Evolutionary conservation across 306 rosid species (phyloP).

Genomic region (Pyrus pyrifolia): DNA sequence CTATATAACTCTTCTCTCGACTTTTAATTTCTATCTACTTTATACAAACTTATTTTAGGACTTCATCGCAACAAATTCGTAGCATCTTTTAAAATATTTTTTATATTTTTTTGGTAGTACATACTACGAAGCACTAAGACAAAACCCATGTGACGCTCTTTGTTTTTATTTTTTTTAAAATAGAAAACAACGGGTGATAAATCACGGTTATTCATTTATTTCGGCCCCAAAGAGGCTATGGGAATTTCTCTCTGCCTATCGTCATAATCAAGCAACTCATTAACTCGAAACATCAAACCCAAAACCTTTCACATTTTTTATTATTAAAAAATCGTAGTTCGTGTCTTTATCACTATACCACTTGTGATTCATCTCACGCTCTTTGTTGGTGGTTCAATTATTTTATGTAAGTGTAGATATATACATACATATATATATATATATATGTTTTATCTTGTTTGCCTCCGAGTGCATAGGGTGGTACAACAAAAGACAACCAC

Average conservation of each 20-base stretch:
- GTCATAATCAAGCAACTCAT: too few species aligned
- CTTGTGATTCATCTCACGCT: neutral
- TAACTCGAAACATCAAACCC: fast-evolving
- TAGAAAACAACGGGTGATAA: fast-evolving
- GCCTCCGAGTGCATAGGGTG: neutral
- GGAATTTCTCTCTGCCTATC: too few species aligned
- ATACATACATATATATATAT: too few species aligned
- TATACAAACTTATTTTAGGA: too few species aligned
- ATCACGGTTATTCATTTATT: fast-evolving
- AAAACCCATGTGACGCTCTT: too few species aligned
- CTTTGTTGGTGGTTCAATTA: neutral
- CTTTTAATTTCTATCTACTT: too few species aligned
- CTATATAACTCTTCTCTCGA: too few species aligned
- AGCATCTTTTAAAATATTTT: too few species aligned
- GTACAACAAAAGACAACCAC: neutral
- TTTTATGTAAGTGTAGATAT: neutral
- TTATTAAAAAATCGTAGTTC: fast-evolving
- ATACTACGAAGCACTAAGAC: too few species aligned
- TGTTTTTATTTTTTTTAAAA: neutral
- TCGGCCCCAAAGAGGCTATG: fast-evolving
- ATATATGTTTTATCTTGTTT: neutral
- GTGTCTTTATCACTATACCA: fast-evolving
- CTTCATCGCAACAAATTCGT: too few species aligned
- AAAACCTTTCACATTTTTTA: fast-evolving
- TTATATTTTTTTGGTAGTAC: too few species aligned